These are phyloP conservation scores for Austroboletus novae-zelandiae DNA, from an alignment of 1,284 basidiomycete species.

Conservation along the genomic window DNA sequence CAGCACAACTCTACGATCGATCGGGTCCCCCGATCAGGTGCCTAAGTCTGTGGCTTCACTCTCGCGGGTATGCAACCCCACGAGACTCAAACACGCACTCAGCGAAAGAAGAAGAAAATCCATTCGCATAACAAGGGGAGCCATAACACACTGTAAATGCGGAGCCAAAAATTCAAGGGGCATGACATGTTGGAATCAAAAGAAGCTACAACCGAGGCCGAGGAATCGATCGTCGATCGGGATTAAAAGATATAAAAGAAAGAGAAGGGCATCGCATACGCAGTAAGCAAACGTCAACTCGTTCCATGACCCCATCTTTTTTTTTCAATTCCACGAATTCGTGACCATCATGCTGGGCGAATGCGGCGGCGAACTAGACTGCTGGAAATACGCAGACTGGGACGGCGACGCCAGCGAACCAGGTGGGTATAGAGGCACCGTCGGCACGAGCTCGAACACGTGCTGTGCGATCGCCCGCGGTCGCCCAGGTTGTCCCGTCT, in stretches of 20 bases:
- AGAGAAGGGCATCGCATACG: background rate
- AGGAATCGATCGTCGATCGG: background rate
- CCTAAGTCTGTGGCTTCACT: too few species aligned
- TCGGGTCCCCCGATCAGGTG: too few species aligned
- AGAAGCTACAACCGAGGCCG: background rate
- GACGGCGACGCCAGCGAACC: constrained; percentile 63
- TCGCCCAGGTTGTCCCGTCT: constrained; percentile 35
- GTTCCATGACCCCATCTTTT: background rate
- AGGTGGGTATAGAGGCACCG: constrained; percentile 66
- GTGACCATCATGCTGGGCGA: constrained; percentile 43
- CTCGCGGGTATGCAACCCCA: too few species aligned
- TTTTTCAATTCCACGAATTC: constrained; percentile 25
- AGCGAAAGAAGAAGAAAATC: background rate
- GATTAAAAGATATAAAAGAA: background rate
- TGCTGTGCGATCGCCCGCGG: constrained; percentile 60
- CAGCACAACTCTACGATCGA: too few species aligned
- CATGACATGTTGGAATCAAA: background rate
- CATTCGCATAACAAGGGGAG: constrained; percentile 12
- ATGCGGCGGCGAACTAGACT: constrained; percentile 58
- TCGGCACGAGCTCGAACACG: constrained; percentile 80
- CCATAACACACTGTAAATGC: background rate
- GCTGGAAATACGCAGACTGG: constrained; percentile 59
- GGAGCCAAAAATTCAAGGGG: too few species aligned
- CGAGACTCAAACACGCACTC: too few species aligned
- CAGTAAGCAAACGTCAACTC: background rate